A percentile compares a stretch with the other conserved stretches of the same genome.
Evolutionary conservation across 2,329 filamentous ascomycete genomes (phyloP).

Genomic region (Aurifilum marmelostoma): DNA sequence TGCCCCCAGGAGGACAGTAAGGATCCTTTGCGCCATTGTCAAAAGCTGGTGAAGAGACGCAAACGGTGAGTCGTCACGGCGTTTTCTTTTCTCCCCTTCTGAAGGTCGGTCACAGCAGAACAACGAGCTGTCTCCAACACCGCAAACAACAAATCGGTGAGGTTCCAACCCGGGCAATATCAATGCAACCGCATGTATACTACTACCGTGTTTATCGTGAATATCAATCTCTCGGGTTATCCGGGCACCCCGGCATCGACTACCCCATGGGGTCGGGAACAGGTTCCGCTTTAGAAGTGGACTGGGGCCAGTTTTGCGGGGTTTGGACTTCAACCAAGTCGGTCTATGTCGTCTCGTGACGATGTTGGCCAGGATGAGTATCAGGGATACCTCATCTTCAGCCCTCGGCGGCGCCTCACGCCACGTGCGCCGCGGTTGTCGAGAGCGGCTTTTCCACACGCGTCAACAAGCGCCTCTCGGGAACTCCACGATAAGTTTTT

Average conservation of each 20-base stretch:
- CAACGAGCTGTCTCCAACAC: neutral
- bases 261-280: neutral
- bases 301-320: neutral
- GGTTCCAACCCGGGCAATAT: slow-evolving; percentile 3
- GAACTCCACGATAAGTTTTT: neutral
- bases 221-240: neutral
- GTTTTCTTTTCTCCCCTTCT: neutral
- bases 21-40: slow-evolving; percentile 11
- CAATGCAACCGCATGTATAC: neutral
- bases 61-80: neutral
- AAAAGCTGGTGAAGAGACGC: neutral
- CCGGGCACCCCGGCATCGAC: neutral
- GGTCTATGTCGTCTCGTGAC: neutral
- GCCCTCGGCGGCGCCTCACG: neutral
- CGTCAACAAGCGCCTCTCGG: neutral
- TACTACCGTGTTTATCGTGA: neutral
- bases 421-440: neutral
- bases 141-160: neutral
- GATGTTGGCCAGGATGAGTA: neutral
- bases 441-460: neutral
- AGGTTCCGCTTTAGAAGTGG: neutral
- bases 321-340: neutral
- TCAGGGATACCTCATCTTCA: neutral
- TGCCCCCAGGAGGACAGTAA: neutral
- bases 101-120: neutral